Evolutionary conservation across 2,329 filamentous ascomycete species (phyloP).

Genomic region (Anthostomella pinea): DNA sequence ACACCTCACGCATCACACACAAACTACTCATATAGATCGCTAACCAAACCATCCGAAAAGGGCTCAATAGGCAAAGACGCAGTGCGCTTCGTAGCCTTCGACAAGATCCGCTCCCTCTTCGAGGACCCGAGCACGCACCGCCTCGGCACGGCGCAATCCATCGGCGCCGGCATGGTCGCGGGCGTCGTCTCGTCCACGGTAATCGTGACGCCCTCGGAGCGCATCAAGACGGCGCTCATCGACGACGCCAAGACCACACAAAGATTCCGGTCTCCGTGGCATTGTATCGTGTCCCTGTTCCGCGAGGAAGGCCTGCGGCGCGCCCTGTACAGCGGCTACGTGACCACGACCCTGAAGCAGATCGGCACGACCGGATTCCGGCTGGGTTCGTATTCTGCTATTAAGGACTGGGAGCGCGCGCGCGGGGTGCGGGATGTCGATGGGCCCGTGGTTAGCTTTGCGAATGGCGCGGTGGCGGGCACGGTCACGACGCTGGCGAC

Average conservation of each 20-base stretch:
- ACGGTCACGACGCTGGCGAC: constrained; percentile 48
- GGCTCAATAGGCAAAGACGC: constrained; percentile 62
- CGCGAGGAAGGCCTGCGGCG: constrained; percentile 49
- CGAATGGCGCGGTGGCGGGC: constrained; percentile 36
- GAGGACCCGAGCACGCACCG: constrained; percentile 48
- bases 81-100: constrained; percentile 61
- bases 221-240: constrained; percentile 63
- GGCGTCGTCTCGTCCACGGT: constrained; percentile 56
- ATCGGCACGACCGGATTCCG: constrained; percentile 59
- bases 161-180: constrained; percentile 57
- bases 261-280: constrained; percentile 46
- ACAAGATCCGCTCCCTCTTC: constrained; percentile 57
- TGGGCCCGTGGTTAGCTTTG: constrained; percentile 39
- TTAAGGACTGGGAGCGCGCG: constrained; percentile 48
- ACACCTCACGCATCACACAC: not conserved
- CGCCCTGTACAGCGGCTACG: constrained; percentile 56
- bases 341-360: constrained; percentile 61
- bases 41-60: constrained; percentile 12
- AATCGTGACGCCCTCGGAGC: constrained; percentile 60
- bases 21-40: not conserved
- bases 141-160: constrained; percentile 51
- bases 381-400: constrained; percentile 61
- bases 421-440: constrained; percentile 22
- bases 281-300: constrained; percentile 49
- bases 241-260: constrained; percentile 47